These are phyloP conservation scores for Larix kaempferi DNA, from an alignment of 75 land plant genomes.

Conservation along the genomic window DNA sequence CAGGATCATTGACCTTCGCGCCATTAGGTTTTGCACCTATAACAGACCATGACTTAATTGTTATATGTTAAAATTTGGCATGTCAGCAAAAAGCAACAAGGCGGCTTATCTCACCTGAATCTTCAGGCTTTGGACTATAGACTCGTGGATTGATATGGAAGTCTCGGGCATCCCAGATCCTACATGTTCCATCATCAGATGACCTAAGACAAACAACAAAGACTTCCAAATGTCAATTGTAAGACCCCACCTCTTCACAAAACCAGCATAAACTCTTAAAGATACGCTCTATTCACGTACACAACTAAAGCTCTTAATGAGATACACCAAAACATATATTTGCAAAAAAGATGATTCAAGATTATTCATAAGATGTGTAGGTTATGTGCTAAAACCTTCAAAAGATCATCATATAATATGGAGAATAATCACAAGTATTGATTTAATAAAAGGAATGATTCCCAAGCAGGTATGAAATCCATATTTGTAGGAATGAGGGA, in stretches of 20 bases:
- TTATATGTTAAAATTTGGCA: neutral
- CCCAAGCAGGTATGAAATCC: too few species aligned
- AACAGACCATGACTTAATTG: neutral
- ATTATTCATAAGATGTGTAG: neutral
- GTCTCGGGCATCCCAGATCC: constrained; percentile 93
- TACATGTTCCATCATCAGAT: constrained; percentile 99
- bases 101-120: constrained; percentile 50
- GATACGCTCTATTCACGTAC: neutral
- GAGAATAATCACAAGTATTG: too few species aligned
- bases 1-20: constrained; percentile 46
- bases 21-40: constrained; percentile 13
- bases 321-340: neutral
- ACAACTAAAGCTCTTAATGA: neutral
- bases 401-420: neutral
- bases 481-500: too few species aligned
- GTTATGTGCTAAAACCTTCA: neutral
- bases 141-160: constrained; percentile 61
- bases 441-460: too few species aligned
- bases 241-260: neutral
- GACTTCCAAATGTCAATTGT: neutral
- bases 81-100: neutral
- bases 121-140: constrained; percentile 76
- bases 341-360: neutral
- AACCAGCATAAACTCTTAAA: neutral
- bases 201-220: constrained; percentile 46